These are phyloP conservation scores for Gossypium bickii DNA, from an alignment of 345 rosid genomes.

Conservation along the genomic window DNA sequence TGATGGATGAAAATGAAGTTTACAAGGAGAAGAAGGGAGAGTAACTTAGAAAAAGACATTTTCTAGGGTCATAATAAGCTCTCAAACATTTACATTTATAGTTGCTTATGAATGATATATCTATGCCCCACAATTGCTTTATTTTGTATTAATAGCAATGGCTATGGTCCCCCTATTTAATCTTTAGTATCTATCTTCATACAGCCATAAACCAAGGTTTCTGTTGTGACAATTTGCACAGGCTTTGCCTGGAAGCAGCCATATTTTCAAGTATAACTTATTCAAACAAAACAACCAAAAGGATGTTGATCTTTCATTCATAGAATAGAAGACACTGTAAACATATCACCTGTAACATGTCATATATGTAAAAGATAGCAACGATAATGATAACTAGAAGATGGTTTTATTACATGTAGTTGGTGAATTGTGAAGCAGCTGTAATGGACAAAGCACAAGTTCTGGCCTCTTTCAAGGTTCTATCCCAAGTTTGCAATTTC, in stretches of 20 bases:
- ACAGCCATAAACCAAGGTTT: not conserved
- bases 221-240: not conserved
- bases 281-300: not conserved
- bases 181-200: not conserved
- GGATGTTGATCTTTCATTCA: conserved; percentile 3
- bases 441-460: not conserved
- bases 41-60: conserved; percentile 19
- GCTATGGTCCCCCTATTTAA: not conserved
- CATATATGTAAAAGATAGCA: not conserved
- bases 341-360: not conserved
- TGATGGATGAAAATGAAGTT: conserved; percentile 13
- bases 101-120: not conserved
- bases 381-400: not conserved
- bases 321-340: not conserved
- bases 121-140: not conserved
- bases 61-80: not conserved
- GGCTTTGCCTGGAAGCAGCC: not conserved
- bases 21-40: conserved; percentile 16
- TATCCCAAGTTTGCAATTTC: not conserved
- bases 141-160: not conserved
- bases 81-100: not conserved
- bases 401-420: not conserved
- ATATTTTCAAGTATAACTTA: not conserved
- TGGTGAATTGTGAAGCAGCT: not conserved
- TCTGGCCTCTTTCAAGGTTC: not conserved